Evolutionary conservation across 2,329 filamentous ascomycete genomes (phyloP).

Genomic region (Nemania serpens): DNA sequence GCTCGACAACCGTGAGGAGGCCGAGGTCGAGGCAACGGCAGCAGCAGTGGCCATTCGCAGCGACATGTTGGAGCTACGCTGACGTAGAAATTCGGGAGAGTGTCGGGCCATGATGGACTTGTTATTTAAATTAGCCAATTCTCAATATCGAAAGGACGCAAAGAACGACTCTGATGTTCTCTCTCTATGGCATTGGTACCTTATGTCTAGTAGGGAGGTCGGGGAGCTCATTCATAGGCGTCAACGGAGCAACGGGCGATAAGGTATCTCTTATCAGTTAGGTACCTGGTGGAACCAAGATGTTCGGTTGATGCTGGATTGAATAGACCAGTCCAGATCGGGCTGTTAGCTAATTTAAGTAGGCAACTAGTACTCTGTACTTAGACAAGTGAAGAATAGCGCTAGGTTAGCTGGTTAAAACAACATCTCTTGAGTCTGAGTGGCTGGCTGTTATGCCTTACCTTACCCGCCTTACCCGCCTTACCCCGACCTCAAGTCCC

Average conservation of each 20-base stretch:
- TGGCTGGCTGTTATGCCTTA: too few species aligned
- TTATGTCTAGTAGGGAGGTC: not conserved
- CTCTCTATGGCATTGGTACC: not conserved
- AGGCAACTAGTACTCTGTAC: too few species aligned
- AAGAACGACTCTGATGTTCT: constrained; percentile 2
- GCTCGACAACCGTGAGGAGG: constrained; percentile 36
- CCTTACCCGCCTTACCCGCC: too few species aligned
- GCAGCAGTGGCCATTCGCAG: constrained; percentile 47
- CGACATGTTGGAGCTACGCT: constrained; percentile 51
- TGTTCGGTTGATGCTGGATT: not conserved
- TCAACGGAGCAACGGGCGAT: too few species aligned
- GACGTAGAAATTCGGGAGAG: constrained; percentile 50
- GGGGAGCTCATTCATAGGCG: not conserved
- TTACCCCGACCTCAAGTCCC: too few species aligned
- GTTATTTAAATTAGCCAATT: constrained; percentile 31
- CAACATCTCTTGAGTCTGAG: too few species aligned
- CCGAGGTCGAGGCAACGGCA: constrained; percentile 25
- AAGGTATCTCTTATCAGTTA: too few species aligned
- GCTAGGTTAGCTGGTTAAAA: too few species aligned
- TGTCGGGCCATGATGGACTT: constrained; percentile 50
- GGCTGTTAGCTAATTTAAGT: too few species aligned
- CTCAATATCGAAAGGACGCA: not conserved
- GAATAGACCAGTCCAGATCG: not conserved
- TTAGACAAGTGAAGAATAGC: too few species aligned
- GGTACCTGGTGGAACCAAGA: too few species aligned